phyloP scores from a whole-genome alignment of 2,329 filamentous ascomycete species.

The Xylariaceae sp. region DNA sequence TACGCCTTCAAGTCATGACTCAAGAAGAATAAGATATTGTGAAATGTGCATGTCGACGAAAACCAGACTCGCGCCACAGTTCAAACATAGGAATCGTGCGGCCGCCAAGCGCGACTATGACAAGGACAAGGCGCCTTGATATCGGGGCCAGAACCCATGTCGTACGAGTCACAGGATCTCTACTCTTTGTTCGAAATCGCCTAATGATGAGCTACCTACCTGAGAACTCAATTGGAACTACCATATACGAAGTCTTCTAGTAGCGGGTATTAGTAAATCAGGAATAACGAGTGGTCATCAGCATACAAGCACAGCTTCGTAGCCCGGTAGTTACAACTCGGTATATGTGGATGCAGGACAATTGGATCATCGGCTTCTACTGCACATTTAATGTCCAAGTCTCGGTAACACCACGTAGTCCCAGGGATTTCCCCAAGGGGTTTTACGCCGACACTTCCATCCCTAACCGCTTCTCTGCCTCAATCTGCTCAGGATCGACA shows the following conservation, averaged over 20 bases:
- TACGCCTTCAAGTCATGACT: neutral
- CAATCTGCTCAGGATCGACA: constrained; percentile 42
- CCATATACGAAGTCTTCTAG: neutral
- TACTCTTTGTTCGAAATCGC: too few relatives aligned
- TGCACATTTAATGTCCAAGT: neutral
- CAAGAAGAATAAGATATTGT: neutral
- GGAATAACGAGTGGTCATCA: neutral
- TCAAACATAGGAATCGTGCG: neutral
- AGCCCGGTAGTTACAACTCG: too few relatives aligned
- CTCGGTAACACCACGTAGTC: neutral
- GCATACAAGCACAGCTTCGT: neutral
- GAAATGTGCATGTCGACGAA: neutral
- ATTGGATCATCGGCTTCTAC: neutral
- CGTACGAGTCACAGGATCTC: too few relatives aligned
- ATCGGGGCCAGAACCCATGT: too few relatives aligned
- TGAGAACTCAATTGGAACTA: neutral
- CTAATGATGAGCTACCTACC: too few relatives aligned
- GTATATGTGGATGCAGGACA: neutral
- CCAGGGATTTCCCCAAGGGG: neutral
- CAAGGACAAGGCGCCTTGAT: neutral
- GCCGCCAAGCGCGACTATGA: neutral
- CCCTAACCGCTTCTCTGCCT: constrained; percentile 24
- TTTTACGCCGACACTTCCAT: constrained; percentile 10
- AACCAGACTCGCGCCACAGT: neutral
- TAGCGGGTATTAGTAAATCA: neutral